phyloP scores from a whole-genome alignment of 768 basidiomycete species.

The Dioszegia crocea region DNA sequence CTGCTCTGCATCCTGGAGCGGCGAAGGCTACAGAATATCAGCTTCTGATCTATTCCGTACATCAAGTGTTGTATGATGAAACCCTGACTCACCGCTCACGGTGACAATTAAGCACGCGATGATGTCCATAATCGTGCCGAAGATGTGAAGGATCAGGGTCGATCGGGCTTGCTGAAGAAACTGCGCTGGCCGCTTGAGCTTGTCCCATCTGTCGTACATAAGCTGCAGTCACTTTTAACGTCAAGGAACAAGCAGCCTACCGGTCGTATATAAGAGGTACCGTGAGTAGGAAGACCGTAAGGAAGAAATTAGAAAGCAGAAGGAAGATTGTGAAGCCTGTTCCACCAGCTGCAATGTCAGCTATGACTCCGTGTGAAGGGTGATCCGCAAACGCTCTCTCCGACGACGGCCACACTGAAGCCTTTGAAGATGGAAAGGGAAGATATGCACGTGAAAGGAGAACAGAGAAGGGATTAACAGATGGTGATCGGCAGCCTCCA shows the following conservation, averaged over 20 bases:
- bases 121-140: slow-evolving; percentile 63
- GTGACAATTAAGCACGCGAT: slow-evolving; percentile 67
- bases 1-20: slow-evolving; percentile 79
- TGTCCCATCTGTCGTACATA: slow-evolving; percentile 63
- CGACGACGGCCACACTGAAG: too few relatives aligned
- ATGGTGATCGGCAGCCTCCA: neutral
- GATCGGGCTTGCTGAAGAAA: slow-evolving; percentile 79
- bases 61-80: neutral
- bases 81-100: slow-evolving; percentile 40
- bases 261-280: slow-evolving; percentile 54
- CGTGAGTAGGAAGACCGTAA: slow-evolving; percentile 68
- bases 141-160: slow-evolving; percentile 72
- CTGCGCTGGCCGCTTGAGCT: slow-evolving; percentile 68
- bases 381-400: neutral
- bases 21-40: slow-evolving; percentile 64
- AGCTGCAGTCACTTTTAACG: slow-evolving; percentile 31
- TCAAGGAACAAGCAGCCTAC: slow-evolving; percentile 19
- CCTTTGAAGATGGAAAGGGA: too few relatives aligned
- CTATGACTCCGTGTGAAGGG: neutral
- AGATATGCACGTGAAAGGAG: too few relatives aligned
- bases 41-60: neutral
- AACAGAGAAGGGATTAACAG: neutral
- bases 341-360: slow-evolving; percentile 67
- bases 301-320: slow-evolving; percentile 65
- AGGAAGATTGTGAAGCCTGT: slow-evolving; percentile 80